Evolutionary conservation across 1,139 yeast genomes (phyloP), one percentile per base, ranked within the genome.

Genomic region (Geotrichum carabidarum): DNA sequence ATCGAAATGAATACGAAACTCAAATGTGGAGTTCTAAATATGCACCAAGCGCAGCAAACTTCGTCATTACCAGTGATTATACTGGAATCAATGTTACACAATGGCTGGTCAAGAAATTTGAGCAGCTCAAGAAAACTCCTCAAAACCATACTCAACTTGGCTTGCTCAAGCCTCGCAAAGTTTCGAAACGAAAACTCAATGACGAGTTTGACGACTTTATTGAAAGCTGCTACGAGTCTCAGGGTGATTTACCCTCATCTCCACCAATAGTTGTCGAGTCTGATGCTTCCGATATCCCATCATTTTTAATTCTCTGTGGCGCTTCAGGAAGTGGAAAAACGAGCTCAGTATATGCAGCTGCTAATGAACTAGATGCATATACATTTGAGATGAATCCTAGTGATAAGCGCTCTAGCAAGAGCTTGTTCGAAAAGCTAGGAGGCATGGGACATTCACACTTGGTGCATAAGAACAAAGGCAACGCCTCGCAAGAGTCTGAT

Each of bases 401-500:
- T 11, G 83, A 81, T 62, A 74, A 81, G 42, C 75, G 98, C 62
- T 81, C 93, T 0, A 79, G 86, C 45, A 85, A 82, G 63, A 93
- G 87, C 58, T 78, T 91, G 18, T 72, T 76, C 56, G 78, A 82
- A 31, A 78, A 78, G 38, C 73, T 93, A 46, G 84, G 80, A 53
- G 98, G 94, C 63, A 78, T 89, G 55, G 83, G 94, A 56, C 91
- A 96, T 2, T 86, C 95, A 0, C 93, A 89, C 58, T 73, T 86
- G 50, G 93, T 93, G 0, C 89, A 85, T 64, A 48, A 41, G 17
- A 36, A 35, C 36, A 11, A 31, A 71, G 68, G 15, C 2, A 41
- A n/a, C 62, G 65, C 44, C 64, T 62, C 17, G 55, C 60, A 4
- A 43, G 15, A 17, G 8, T 8, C 32, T 8, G 42, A 17, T 11